A percentile compares a stretch with the other conserved stretches of the same genome.
Evolutionary conservation across 2,329 filamentous ascomycete species (phyloP).

Genomic region (Falciphora oryzae): DNA sequence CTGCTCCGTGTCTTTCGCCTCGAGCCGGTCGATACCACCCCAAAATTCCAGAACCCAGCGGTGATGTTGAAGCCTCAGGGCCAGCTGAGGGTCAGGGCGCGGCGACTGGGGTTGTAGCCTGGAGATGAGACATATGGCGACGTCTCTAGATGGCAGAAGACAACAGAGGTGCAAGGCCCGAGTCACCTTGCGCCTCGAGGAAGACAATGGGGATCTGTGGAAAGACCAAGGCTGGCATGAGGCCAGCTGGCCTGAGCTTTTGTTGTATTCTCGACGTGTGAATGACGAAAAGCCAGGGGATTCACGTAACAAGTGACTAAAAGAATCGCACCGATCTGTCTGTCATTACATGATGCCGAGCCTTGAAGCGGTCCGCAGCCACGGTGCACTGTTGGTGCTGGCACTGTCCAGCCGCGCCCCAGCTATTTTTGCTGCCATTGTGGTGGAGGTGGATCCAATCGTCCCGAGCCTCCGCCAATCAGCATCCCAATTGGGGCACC

Average conservation of each 20-base stretch:
- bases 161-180: too few species aligned
- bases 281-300: not conserved
- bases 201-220: not conserved
- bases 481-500: not conserved
- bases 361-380: not conserved
- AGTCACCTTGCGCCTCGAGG: not conserved
- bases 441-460: not conserved
- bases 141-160: not conserved
- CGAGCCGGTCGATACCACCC: not conserved
- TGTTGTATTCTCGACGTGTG: not conserved
- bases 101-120: not conserved
- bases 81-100: conserved; percentile 1
- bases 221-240: not conserved
- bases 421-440: not conserved
- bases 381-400: not conserved
- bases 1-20: conserved; percentile 15
- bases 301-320: conserved; percentile 1
- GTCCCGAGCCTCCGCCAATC: not conserved
- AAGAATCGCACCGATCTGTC: not conserved
- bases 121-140: not conserved
- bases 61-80: conserved; percentile 5
- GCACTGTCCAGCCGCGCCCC: not conserved
- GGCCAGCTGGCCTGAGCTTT: not conserved
- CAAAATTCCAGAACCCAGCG: not conserved
- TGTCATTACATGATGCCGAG: conserved; percentile 1